Percentiles rank a stretch among this genome's conserved stretches.
phyloP scores from a whole-genome alignment of 768 basidiomycete genomes.

The Phaeotremella fagi region DNA sequence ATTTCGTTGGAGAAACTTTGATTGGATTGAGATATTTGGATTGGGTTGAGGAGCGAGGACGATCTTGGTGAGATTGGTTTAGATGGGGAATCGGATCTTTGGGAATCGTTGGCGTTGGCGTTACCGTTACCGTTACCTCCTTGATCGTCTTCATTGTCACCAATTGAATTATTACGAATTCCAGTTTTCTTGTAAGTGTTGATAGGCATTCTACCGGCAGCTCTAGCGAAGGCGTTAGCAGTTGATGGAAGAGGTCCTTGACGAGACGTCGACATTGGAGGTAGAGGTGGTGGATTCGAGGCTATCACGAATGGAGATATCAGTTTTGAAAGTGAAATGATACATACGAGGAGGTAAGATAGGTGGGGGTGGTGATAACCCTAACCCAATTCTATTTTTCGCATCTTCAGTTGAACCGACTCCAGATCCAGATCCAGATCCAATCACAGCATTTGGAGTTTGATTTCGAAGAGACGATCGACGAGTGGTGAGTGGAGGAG shows the following conservation, averaged over 20 bases:
- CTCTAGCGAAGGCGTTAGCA: not conserved
- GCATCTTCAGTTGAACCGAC: conserved; percentile 13
- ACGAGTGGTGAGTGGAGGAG: not conserved
- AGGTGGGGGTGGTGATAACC: conserved; percentile 26
- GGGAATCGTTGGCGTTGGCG: too few species aligned
- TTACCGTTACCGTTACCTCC: too few species aligned
- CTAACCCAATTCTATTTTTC: too few species aligned
- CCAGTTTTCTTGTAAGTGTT: not conserved
- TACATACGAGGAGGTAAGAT: conserved; percentile 34
- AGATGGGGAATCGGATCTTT: not conserved
- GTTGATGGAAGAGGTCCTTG: not conserved
- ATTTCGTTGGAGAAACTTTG: not conserved
- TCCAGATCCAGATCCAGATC: conserved; percentile 10
- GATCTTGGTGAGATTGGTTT: not conserved
- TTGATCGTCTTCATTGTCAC: too few species aligned
- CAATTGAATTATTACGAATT: not conserved
- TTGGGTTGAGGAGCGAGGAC: not conserved
- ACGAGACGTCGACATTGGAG: not conserved
- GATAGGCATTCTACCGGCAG: not conserved
- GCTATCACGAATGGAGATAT: too few species aligned
- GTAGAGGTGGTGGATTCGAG: conserved; percentile 6
- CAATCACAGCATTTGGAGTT: not conserved
- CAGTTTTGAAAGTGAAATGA: conserved; percentile 2
- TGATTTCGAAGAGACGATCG: not conserved
- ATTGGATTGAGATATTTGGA: conserved; percentile 10